Percentiles rank a stretch among this genome's conserved stretches.
Evolutionary conservation across 257 asterid species (phyloP).

Genomic region (Plantago major): DNA sequence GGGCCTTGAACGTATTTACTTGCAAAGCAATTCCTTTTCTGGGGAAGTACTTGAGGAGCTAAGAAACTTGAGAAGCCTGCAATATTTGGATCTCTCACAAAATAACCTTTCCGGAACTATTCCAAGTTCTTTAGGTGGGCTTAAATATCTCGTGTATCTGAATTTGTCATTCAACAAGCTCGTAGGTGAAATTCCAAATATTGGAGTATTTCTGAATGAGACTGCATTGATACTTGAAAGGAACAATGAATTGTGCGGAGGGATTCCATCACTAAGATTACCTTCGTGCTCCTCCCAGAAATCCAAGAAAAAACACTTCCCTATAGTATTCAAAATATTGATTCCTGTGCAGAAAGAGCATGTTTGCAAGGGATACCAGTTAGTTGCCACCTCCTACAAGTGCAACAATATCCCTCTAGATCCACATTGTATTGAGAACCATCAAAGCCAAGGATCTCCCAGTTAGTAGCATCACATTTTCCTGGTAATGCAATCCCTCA

Average conservation of each 20-base stretch:
- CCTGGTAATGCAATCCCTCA: no score
- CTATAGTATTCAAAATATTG: neutral
- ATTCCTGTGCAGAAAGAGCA: no score
- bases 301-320: neutral
- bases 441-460: no score
- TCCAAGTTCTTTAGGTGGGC: neutral
- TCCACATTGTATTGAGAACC: no score
- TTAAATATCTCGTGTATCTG: neutral
- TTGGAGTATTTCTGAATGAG: neutral
- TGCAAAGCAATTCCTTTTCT: neutral
- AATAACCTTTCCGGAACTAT: slow-evolving; percentile 10
- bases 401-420: no score
- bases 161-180: neutral
- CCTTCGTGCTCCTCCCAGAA: neutral
- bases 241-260: neutral
- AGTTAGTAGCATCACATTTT: no score
- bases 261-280: neutral
- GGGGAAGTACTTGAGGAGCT: neutral
- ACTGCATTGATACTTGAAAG: neutral
- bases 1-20: neutral
- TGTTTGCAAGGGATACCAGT: no score
- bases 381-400: no score
- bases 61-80: neutral
- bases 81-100: slow-evolving; percentile 21
- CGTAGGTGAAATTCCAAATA: neutral